Conservation (phyloP, 805 yeast genomes). For the Metschnikowia lunata region DNA sequence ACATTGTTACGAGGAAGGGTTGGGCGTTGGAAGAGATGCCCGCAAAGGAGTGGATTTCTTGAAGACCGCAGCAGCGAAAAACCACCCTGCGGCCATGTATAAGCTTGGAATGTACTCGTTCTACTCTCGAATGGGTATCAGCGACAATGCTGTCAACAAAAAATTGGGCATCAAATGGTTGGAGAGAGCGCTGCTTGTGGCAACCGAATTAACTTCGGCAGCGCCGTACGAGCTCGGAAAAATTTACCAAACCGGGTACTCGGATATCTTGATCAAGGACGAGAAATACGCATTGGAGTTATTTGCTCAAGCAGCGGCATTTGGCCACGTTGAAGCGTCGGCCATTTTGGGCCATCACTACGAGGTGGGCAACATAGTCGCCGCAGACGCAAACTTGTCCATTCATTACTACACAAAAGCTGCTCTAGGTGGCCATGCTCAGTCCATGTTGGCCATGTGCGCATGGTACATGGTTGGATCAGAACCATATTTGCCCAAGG, state of each 20-base stretch:
- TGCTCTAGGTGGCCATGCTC: constrained; percentile 82
- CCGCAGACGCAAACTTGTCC: constrained; percentile 75
- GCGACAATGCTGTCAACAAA: constrained; percentile 62
- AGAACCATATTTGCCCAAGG: constrained; percentile 73
- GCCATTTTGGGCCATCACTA: constrained; percentile 77
- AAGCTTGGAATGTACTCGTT: constrained; percentile 85
- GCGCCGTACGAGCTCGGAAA: constrained; percentile 92
- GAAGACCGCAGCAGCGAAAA: constrained; percentile 82
- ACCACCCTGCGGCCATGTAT: constrained; percentile 96
- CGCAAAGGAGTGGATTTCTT: constrained; percentile 79
- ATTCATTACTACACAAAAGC: constrained; percentile 92
- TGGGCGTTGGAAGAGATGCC: constrained; percentile 87
- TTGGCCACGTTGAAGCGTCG: constrained; percentile 80
- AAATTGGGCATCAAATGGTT: constrained; percentile 92
- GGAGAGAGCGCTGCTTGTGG: constrained; percentile 77
- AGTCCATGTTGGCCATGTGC: constrained; percentile 88
- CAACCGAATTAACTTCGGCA: constrained; percentile 80
- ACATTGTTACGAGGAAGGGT: constrained; percentile 87
- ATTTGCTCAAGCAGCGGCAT: constrained; percentile 81
- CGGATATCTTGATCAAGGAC: constrained; percentile 84
- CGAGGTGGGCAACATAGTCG: constrained; percentile 73
- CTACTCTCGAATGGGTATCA: constrained; percentile 78
- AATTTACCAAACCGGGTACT: constrained; percentile 77
- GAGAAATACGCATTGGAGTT: constrained; percentile 78
- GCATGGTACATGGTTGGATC: constrained; percentile 96